These are phyloP conservation scores for Microthyrium microscopicum DNA, from an alignment of 2,329 filamentous ascomycete genomes.

Conservation along the genomic window DNA sequence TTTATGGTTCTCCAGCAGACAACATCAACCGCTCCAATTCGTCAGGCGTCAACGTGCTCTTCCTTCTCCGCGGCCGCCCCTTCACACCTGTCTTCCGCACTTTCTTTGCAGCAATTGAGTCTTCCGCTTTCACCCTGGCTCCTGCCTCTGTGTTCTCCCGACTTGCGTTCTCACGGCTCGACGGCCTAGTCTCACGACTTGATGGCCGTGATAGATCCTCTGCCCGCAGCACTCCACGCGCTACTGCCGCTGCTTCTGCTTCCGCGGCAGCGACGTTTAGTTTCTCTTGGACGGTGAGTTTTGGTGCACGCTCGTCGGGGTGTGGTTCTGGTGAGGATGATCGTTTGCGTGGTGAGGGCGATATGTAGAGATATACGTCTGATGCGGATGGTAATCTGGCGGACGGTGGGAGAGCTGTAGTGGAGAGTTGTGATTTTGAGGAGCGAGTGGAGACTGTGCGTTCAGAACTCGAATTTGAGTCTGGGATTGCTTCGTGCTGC, in stretches of 20 bases:
- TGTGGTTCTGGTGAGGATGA: slow-evolving; percentile 21
- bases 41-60: slow-evolving; percentile 60
- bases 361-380: too few species aligned
- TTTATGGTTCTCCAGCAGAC: background rate
- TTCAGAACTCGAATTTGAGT: too few species aligned
- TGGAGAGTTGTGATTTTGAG: too few species aligned
- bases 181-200: background rate
- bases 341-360: slow-evolving; percentile 22
- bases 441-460: too few species aligned
- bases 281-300: slow-evolving; percentile 30
- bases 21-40: slow-evolving; percentile 41
- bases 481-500: too few species aligned
- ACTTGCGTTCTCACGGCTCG: background rate
- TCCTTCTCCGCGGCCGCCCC: slow-evolving; percentile 44
- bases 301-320: slow-evolving; percentile 21
- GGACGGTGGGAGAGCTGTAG: too few species aligned
- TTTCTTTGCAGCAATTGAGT: slow-evolving; percentile 15
- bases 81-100: slow-evolving; percentile 33
- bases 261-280: slow-evolving; percentile 26
- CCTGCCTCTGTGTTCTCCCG: background rate
- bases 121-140: slow-evolving; percentile 7
- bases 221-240: too few species aligned
- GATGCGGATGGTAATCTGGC: too few species aligned
- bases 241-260: slow-evolving; percentile 25
- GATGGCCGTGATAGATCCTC: background rate